Evolutionary conservation across 2,329 filamentous ascomycete species (phyloP), one percentile per base, ranked within the genome.

Genomic region (Lasiodiplodia sp.): DNA sequence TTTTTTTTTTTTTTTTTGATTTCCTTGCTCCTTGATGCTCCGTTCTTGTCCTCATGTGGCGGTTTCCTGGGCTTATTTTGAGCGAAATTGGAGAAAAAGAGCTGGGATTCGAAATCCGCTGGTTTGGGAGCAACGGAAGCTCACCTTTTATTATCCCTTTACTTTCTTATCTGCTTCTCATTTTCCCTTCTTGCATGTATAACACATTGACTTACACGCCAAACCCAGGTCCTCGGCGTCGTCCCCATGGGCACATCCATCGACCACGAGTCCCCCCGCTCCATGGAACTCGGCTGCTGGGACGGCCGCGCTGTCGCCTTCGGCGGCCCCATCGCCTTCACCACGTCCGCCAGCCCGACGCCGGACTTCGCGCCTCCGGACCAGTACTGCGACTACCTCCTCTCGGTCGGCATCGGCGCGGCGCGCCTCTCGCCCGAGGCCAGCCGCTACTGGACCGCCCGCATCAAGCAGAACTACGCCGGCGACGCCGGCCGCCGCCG

Each of bases 231-330:
- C 70, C 72, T 76, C 34, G 85, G 85, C 6, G 81, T 87, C 65
- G 81, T 87, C 25, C 84, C 83, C 0, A 75, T 87, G 10, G 85
- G 85, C 21, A 86, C 85, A 4, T 86, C 83, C 0, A 78, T 87
- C 74, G 84, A 86, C 75, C 81, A 76, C 67, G 85, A 87, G 71
- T 83, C 81, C 37, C 73, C 79, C 18, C 77, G 79, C 18, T 82
- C 80, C 16, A 80, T 82, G 25, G 70, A 73, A 6, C 75, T 85
- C 2, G 81, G 83, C 5, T 86, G 85, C 77, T 87, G 85, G 85
- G 78, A 87, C 60, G 60, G 60, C 60, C 60, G n/a, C 25, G 44
- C 60, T 28, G 69, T 79, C 78, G 4, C 73, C 75, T 1, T 12
- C 18, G 1, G 72, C 74, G 0, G 73, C 76, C 12, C 73, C 83